These are phyloP conservation scores for Cladosporium sp. DNA, from an alignment of 2,329 filamentous ascomycete species.

Conservation along the genomic window DNA sequence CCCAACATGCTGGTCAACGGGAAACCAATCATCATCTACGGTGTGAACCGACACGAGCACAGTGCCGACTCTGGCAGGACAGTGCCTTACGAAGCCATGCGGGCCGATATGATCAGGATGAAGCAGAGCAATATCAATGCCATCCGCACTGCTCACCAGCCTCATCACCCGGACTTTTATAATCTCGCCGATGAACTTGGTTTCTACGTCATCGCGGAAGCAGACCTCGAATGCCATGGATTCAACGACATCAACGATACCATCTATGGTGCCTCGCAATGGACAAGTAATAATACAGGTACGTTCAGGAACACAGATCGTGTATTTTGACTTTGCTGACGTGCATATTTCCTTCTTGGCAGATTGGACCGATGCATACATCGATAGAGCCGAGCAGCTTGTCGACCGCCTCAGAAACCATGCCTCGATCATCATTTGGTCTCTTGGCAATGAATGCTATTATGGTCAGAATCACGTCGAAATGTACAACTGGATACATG, in stretches of 20 bases:
- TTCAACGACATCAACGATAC: constrained; percentile 23
- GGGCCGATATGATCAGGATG: constrained; percentile 60
- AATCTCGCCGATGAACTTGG: constrained; percentile 62
- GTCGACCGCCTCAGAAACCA: constrained; percentile 69
- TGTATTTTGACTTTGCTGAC: background rate
- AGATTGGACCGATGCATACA: constrained; percentile 58
- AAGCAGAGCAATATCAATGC: constrained; percentile 68
- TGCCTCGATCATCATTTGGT: constrained; percentile 65
- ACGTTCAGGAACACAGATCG: background rate
- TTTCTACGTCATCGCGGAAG: constrained; percentile 58
- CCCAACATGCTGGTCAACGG: constrained; percentile 61
- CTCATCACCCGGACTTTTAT: constrained; percentile 55
- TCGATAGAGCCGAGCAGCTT: constrained; percentile 61
- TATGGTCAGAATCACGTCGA: constrained; percentile 63
- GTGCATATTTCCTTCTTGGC: constrained; percentile 21
- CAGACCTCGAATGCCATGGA: constrained; percentile 44
- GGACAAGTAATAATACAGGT: constrained; percentile 50
- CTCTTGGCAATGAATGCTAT: constrained; percentile 67
- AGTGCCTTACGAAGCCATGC: constrained; percentile 58
- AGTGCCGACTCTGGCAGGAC: constrained; percentile 59
- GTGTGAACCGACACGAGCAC: constrained; percentile 66
- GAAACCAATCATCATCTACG: constrained; percentile 54
- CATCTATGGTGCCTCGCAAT: constrained; percentile 5
- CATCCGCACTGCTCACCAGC: constrained; percentile 63
- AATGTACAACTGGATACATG: constrained; percentile 61